These are phyloP conservation scores for Flagelloscypha sp. DNA, from an alignment of 768 basidiomycete genomes.

Conservation along the genomic window DNA sequence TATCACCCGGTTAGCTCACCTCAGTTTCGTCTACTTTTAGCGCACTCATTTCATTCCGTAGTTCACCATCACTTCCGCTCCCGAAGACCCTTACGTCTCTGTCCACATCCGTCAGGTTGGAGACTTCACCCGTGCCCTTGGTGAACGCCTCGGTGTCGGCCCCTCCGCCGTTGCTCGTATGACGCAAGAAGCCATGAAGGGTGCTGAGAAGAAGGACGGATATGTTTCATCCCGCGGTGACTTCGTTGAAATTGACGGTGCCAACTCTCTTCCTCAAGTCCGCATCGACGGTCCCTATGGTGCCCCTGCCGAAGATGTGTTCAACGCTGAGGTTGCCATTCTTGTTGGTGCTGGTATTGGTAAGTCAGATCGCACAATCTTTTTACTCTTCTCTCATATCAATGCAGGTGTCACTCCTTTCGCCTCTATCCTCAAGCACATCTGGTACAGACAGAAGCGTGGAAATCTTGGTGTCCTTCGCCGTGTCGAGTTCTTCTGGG, in stretches of 20 bases:
- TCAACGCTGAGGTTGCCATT: constrained; percentile 79
- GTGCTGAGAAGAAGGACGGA: constrained; percentile 54
- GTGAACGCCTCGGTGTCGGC: constrained; percentile 77
- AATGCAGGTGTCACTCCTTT: constrained; percentile 81
- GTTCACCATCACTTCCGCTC: constrained; percentile 94
- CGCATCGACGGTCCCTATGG: constrained; percentile 90
- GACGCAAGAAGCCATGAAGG: constrained; percentile 74
- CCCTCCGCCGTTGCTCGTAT: constrained; percentile 69
- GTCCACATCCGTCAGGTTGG: constrained; percentile 92
- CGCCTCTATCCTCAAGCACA: constrained; percentile 89
- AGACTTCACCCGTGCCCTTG: constrained; percentile 78
- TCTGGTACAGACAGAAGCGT: constrained; percentile 86
- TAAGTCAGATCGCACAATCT: constrained; percentile 22
- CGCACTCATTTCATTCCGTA: constrained; percentile 20
- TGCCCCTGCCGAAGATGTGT: constrained; percentile 88
- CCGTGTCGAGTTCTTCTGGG: constrained; percentile 93
- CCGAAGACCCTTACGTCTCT: constrained; percentile 88
- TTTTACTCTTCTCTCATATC: constrained; percentile 2
- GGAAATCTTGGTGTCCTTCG: constrained; percentile 72
- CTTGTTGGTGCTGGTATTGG: constrained; percentile 92
- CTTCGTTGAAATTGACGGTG: constrained; percentile 70
- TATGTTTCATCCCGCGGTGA: constrained; percentile 52
- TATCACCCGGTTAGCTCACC: constrained; percentile 86
- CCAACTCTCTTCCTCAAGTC: constrained; percentile 54
- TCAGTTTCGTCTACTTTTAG: not conserved